Base-by-base conservation (phyloP, 805 yeast species). In the Zygosaccharomyces bisporus region DNA sequence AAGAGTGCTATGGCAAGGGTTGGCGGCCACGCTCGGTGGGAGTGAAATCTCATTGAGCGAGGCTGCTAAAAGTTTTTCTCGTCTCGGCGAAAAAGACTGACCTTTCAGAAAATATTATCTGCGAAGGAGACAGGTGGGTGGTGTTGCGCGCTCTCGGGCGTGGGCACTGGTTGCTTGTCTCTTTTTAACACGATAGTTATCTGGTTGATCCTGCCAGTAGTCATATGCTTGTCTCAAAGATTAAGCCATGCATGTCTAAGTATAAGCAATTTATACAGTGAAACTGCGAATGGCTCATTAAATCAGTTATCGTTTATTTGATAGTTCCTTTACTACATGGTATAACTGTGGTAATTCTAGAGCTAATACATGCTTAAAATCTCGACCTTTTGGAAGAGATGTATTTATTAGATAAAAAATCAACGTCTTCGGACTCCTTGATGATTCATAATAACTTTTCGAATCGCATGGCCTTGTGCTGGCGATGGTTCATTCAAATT, bases 181-280 rank as follows among this genome's bases (percentile, higher is more conserved):
- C 30, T 30, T 44, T 24, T 31, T 34, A 34, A 34, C 31, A 54
- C 39, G 55, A 52, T 54, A 54, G 25, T 21, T 21, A 21, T 21
- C 25, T 21, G 25, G 58, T 70, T 70, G 73, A 69, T 70, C 73
- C 73, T 69, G 72, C 73, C 73, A 69, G 73, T 70, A 70, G 72
- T 70, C 72, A 68, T 70, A 70, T 70, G 74, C 74, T 70, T 70
- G 73, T 69, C 73, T 69, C 73, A 70, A 70, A 70, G 73, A 70
- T 70, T 68, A 69, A 69, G 73, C 73, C 72, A 69, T 69, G 71
- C 61, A 44, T 69, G 74, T 69, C 72, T 69, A 69, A 69, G 73
- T 69, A 68, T 67, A 68, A 69, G 71, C 73, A 66, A 63, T 53
- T 63, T 67, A 67, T 64, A 66, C 69, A 69, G 73, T 70, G 73